A percentile compares a stretch with the other conserved stretches of the same genome.
Conservation (phyloP, 306 rosid species). For the Rosa rugosa region DNA sequence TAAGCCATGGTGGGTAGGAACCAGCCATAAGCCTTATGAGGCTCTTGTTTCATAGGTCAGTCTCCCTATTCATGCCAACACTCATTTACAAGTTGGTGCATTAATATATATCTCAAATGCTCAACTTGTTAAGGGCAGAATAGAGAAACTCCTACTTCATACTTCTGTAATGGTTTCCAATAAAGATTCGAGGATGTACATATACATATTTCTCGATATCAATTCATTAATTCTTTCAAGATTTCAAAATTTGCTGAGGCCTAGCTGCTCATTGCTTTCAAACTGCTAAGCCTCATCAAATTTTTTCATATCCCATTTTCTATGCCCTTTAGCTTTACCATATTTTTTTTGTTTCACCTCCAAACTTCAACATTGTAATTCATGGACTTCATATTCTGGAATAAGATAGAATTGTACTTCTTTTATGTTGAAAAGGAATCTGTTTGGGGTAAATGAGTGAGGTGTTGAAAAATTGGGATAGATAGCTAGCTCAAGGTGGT, state of each 20-base stretch:
- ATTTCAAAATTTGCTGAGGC: constrained; percentile 35
- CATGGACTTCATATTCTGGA: constrained; percentile 17
- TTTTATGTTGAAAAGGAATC: constrained; percentile 37
- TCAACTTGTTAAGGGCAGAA: neutral
- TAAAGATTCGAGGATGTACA: constrained; percentile 54
- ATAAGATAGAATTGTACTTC: constrained; percentile 9
- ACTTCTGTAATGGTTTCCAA: constrained; percentile 14
- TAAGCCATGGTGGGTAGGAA: constrained; percentile 46
- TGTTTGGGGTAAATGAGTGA: constrained; percentile 48
- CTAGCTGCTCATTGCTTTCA: constrained; percentile 39
- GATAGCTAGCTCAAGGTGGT: constrained; percentile 50
- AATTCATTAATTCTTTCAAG: constrained; percentile 71
- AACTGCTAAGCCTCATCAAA: constrained; percentile 15
- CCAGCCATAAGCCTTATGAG: constrained; percentile 31
- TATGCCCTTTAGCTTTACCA: constrained; percentile 20
- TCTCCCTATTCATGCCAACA: constrained; percentile 8
- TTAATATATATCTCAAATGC: neutral
- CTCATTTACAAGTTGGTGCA: neutral
- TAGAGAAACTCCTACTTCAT: neutral
- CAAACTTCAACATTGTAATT: constrained; percentile 27
- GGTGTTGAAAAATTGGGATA: constrained; percentile 47
- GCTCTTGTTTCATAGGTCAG: constrained; percentile 27
- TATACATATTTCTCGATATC: constrained; percentile 33
- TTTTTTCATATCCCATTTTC: constrained; percentile 16
- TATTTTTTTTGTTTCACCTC: constrained; percentile 29